Evolutionary conservation across 1,284 basidiomycete species (phyloP), one percentile per base, ranked within the genome.

Genomic region (Moesziomyces sp.): DNA sequence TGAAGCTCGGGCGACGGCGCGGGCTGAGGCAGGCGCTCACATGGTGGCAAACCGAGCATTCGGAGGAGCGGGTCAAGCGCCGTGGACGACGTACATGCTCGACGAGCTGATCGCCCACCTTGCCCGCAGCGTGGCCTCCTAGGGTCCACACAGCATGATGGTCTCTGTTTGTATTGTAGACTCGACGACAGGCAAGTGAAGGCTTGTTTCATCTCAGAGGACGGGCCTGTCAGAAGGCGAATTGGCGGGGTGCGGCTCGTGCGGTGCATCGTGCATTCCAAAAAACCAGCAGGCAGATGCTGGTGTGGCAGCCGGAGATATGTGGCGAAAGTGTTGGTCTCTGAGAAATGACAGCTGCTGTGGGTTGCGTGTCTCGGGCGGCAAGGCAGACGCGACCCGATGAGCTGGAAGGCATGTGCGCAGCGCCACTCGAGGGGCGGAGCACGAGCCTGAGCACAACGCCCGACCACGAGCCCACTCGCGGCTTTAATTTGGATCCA

Each of bases 1-100:
- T 5, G 52, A 47, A 14, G 30, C 21, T 6, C 48, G 11, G 23
- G n/a, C 24, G 18, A 23, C 18, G 2, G 16, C 43, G 18, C 46
- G 43, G 10, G 24, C 52, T 0, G 45, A 16, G 30, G 35, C 42
- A 1, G 23, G 30, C 8, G 18, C 56, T 4, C 52, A 46, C 42
- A 46, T 63, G 56, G 53, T 69, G 45, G 47, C 60, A 6, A 60
- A 63, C 28, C n/a, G 52, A 49, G 66, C 60, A 0, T 69, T 69
- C 21, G 60, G 66, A 28, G 56, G 60, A 9, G 38, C 21, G 0
- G 21, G 18, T 16, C 50, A 60, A 43, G 52, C 60, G 30, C 59
- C 60, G 11, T 69, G 66, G 66, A 59, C 66, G 14, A 45, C 48
- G 3, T 59, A 23, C 35, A 21, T 69, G 34, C 57, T 69, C 21